Evolutionary conservation across 1,284 basidiomycete genomes (phyloP).

Genomic region (Cutaneotrichosporon arboriforme): DNA sequence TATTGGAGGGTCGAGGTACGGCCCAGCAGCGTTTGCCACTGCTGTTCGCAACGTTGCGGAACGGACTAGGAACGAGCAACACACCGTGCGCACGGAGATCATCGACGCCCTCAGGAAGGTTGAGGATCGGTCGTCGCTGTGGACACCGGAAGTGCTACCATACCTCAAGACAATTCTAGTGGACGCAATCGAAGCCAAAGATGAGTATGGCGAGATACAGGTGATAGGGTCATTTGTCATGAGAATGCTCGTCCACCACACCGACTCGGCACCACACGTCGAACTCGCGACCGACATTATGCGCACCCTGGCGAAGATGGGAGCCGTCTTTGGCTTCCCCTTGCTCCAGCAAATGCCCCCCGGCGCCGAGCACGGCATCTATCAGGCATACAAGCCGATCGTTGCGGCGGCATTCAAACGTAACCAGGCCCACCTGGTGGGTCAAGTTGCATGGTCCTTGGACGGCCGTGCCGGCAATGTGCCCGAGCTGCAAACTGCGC

Average conservation of each 20-base stretch:
- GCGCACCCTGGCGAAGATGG: background rate
- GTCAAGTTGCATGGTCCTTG: background rate
- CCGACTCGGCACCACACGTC: background rate
- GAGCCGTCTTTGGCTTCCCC: no score
- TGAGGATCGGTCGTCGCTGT: background rate
- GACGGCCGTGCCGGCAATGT: background rate
- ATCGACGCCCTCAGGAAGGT: background rate
- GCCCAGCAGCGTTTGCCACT: background rate
- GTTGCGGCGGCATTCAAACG: background rate
- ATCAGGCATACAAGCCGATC: background rate
- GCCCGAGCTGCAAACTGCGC: background rate
- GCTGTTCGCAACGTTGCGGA: background rate
- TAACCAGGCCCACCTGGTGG: background rate
- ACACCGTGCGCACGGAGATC: background rate
- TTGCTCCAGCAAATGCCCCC: background rate
- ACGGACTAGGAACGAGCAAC: constrained; percentile 1
- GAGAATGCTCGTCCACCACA: background rate
- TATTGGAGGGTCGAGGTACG: background rate
- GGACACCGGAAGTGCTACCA: background rate
- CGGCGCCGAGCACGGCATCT: background rate
- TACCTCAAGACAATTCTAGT: background rate
- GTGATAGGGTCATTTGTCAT: background rate
- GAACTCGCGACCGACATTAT: background rate
- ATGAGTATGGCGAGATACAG: background rate
- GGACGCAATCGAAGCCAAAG: background rate